Base-by-base conservation (phyloP, 1,284 basidiomycete species). In the Pseudozyma sp. region DNA sequence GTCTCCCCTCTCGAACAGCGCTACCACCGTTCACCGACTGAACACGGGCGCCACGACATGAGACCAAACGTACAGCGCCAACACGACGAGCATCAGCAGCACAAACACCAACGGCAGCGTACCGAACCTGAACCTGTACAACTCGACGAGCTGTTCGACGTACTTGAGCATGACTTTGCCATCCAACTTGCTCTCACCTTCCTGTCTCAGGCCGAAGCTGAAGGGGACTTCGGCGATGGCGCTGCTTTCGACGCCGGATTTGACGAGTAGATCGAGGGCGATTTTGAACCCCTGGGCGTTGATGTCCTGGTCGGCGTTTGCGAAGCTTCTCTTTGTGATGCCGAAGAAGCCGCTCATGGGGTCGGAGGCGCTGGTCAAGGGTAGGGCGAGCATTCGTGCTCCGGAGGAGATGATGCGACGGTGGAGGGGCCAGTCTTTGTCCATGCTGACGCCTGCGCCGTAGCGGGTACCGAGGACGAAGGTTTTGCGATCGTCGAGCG, bases 291-390 rank as follows among this genome's bases (percentile, higher is more conserved):
- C 73, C 29, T 71, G 64, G 1, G 73, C 68, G 37, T 75, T 75
- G 64, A 75, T 71, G 19, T 64, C 47, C 16, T 37, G 55, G 16
- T 70, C 73, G 0, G 73, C 73, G 5, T 43, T 35, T 0, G 31
- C 31, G 19, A 75, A 75, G 11, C 40, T 43, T 4, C 85, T 85
- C 63, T 85, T 86, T 29, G 82, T 79, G 54, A 87, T 84, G 30
- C 85, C 87, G 63, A 87, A 87, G 84, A 87, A 87, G 4, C 87
- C 87, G 3, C 84, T 84, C 86, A 87, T 87, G 14, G 87, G 87
- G 68, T 87, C 86, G 68, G 84, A 85, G 1, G 86, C 86, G 54
- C 80, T 72, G 1, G 86, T 87, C 39, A 87, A 77, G 0, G 86
- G 86, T 3, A 85, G 72, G 0, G 87, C 86, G 39, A 87, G 81